Evolutionary conservation across 805 yeast species (phyloP).

Genomic region (Metschnikowia rubicola): DNA sequence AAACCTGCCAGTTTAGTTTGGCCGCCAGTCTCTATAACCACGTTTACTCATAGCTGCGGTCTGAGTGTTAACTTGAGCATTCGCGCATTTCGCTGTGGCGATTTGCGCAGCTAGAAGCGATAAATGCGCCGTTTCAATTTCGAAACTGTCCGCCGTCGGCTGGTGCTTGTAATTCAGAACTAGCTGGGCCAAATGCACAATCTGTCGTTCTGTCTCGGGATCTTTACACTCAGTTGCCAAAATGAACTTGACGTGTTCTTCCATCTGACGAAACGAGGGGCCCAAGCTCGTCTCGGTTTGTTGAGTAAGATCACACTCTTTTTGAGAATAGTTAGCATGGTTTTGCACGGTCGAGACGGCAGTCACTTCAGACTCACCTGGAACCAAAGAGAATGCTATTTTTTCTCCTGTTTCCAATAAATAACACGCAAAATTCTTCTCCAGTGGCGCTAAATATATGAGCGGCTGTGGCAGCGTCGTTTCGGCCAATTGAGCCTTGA

Average conservation of each 20-base stretch:
- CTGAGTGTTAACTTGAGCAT: conserved; percentile 9
- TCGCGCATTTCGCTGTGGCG: conserved; percentile 14
- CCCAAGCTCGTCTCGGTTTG: conserved; percentile 13
- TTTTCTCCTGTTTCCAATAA: conserved; percentile 4
- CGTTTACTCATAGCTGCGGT: conserved; percentile 6
- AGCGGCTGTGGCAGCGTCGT: conserved; percentile 3
- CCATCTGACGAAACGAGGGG: conserved; percentile 22
- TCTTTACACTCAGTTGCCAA: conserved; percentile 10
- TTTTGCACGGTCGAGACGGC: conserved; percentile 32
- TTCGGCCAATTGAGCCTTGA: conserved; percentile 12
- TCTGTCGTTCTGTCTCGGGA: conserved; percentile 10
- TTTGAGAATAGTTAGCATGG: conserved; percentile 23
- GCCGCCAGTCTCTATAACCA: not conserved
- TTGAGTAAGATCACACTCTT: conserved; percentile 7
- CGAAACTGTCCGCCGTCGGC: conserved; percentile 6
- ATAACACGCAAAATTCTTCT: conserved; percentile 5
- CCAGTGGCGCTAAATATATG: conserved; percentile 8
- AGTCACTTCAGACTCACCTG: conserved; percentile 31
- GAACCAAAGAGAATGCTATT: conserved; percentile 17
- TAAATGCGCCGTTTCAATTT: conserved; percentile 26
- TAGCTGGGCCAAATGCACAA: conserved; percentile 29
- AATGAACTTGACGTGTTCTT: conserved; percentile 21
- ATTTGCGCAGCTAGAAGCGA: conserved; percentile 31
- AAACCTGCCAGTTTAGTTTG: not conserved
- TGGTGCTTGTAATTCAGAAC: conserved; percentile 15